A percentile compares a stretch with the other conserved stretches of the same genome.
Evolutionary conservation across 2,329 filamentous ascomycete genomes (phyloP).

Genomic region (Clarireedia paspali): DNA sequence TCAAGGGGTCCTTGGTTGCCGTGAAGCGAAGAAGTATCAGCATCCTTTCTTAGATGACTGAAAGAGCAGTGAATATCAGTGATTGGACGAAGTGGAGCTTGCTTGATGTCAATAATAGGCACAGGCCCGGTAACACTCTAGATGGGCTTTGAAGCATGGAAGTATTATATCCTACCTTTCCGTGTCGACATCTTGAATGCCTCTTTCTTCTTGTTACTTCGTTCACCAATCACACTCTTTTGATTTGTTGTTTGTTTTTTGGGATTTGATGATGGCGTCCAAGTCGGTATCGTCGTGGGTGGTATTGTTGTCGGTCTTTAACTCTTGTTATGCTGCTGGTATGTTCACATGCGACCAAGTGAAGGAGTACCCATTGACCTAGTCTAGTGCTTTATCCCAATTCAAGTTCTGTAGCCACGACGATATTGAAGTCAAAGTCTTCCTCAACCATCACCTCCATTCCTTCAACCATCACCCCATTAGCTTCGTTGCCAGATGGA

Average conservation of each 20-base stretch:
- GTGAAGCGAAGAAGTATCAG: too few species aligned
- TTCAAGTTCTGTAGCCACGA: neutral
- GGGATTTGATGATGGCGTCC: neutral
- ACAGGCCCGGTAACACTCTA: too few species aligned
- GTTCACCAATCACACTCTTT: neutral
- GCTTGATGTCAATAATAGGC: neutral
- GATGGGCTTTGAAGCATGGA: neutral
- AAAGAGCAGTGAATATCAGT: neutral
- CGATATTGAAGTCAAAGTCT: neutral
- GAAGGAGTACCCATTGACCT: neutral
- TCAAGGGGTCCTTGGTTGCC: too few species aligned
- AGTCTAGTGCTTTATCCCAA: neutral
- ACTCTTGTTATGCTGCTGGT: neutral
- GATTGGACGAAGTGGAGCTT: neutral
- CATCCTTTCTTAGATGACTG: too few species aligned
- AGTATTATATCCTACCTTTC: neutral
- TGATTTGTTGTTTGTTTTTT: neutral
- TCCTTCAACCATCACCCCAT: constrained; percentile 11
- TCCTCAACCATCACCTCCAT: neutral
- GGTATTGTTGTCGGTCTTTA: neutral
- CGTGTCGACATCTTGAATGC: too few species aligned
- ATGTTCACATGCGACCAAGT: neutral
- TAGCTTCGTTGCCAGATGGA: neutral
- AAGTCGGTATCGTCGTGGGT: neutral
- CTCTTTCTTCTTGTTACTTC: neutral